These are phyloP conservation scores for Phytophthora cajani DNA, from an alignment of 352 stramenopile species.

Conservation along the genomic window DNA sequence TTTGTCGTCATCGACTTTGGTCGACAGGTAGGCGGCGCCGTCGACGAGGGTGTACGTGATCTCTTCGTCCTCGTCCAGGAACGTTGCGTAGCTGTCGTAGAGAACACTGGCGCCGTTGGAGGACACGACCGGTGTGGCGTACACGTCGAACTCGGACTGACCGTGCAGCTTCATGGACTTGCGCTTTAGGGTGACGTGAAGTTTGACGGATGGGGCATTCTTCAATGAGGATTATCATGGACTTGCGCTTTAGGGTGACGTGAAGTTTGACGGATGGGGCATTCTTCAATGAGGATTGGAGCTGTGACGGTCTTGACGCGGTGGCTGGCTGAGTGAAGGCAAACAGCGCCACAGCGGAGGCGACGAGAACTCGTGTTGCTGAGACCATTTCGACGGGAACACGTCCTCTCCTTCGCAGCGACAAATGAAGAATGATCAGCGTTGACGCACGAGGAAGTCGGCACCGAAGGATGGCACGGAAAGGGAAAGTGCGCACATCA, in stretches of 20 bases:
- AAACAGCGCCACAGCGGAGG: neutral
- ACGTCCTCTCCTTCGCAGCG: neutral
- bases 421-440: constrained; percentile 5
- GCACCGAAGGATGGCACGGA: neutral
- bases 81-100: constrained; percentile 35
- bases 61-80: constrained; percentile 12
- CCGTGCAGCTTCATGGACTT: constrained; percentile 35
- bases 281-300: constrained; percentile 8
- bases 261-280: constrained; percentile 36
- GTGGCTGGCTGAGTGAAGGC: neutral
- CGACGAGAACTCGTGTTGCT: neutral
- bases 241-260: constrained; percentile 35
- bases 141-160: constrained; percentile 36
- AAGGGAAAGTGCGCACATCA: neutral
- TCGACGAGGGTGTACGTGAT: constrained; percentile 38
- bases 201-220: constrained; percentile 31
- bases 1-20: neutral
- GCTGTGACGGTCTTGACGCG: neutral
- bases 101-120: constrained; percentile 14
- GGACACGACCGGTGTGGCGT: constrained; percentile 31
- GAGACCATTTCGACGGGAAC: neutral
- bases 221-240: constrained; percentile 21
- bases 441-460: neutral
- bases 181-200: constrained; percentile 41
- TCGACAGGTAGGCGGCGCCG: constrained; percentile 32